These are phyloP conservation scores for Diutina sp. DNA, from an alignment of 1,139 yeast species.

Conservation along the genomic window DNA sequence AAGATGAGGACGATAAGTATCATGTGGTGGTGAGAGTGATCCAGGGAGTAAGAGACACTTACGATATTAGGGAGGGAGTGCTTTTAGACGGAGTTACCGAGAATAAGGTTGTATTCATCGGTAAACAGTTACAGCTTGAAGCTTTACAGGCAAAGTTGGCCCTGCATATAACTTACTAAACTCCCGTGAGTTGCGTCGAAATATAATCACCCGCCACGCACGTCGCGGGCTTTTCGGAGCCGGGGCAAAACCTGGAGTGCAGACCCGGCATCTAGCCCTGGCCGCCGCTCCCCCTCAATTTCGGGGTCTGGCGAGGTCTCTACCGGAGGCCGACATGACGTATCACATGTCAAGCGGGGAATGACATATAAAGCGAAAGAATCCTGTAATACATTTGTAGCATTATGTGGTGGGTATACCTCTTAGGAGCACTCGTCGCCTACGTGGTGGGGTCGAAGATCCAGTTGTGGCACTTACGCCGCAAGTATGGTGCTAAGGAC, in stretches of 20 bases:
- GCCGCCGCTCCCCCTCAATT: no score
- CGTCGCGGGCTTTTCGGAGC: background rate
- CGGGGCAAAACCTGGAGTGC: background rate
- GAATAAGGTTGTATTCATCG: constrained; percentile 69
- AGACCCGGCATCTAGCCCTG: background rate
- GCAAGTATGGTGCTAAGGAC: background rate
- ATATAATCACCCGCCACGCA: background rate
- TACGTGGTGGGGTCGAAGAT: background rate
- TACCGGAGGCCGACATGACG: background rate
- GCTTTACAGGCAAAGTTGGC: constrained; percentile 17
- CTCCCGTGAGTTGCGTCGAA: background rate
- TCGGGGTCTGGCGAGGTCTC: no score
- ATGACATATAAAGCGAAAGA: background rate
- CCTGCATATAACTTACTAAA: background rate
- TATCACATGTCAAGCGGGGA: background rate
- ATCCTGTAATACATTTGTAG: background rate
- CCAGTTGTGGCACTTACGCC: background rate
- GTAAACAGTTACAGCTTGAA: constrained; percentile 39
- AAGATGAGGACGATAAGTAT: constrained; percentile 6
- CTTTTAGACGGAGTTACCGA: constrained; percentile 21
- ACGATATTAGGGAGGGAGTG: constrained; percentile 57
- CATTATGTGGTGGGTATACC: background rate
- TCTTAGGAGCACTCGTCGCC: background rate
- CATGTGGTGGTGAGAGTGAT: constrained; percentile 39
- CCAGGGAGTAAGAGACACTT: constrained; percentile 93